Base-by-base conservation (phyloP, 805 yeast species). In the Sungouiella thailandica region DNA sequence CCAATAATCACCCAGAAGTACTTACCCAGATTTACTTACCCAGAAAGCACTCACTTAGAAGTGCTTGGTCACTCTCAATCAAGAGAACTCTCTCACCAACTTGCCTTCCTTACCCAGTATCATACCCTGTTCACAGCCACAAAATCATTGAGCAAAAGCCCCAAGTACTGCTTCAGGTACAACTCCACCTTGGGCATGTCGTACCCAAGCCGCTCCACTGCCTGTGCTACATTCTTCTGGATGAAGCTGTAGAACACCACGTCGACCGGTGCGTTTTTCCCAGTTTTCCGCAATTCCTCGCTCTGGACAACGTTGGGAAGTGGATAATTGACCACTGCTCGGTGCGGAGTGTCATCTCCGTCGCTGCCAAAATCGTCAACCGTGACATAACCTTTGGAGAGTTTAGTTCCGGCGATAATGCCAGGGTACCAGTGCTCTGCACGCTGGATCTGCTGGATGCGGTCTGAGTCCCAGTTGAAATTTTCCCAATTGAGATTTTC, bases 321-420 rank as follows among this genome's bases (percentile, higher is more conserved):
- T 6, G 69, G 72, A 54, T 72, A 80, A 37, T 70, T 62, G 0
- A 64, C 62, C 29, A 82, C 72, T 1, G 84, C 72, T 37, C 60
- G 83, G 89, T 36, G 78, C 47, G 24, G 87, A 70, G 64, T 84
- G 44, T 67, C 97, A 53, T 93, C 98, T 15, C 98, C 98, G 41
- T 79, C 78, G 43, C 66, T 58, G 0, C 97, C 98, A 46, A 72
- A 69, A 50, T 90, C 97, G 53, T 93, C 98, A 29, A 58, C 48
- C 0, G 98, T 90, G 0, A 78, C 79, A 47, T 83, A 84, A 0
- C 98, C 98, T 40, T 74, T 76, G 1, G 77, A 49, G 10, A 70
- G 50, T 7, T 46, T 50, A 12, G 23, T 17, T n/a, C 32, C 34
- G n/a, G 28, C 37, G 15, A 32, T 28, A 10, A 35, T 18, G 9